Percentiles rank a stretch among this genome's conserved stretches.
These are phyloP conservation scores for Kodamaea laetipori DNA, from an alignment of 805 yeast species.

Conservation along the genomic window DNA sequence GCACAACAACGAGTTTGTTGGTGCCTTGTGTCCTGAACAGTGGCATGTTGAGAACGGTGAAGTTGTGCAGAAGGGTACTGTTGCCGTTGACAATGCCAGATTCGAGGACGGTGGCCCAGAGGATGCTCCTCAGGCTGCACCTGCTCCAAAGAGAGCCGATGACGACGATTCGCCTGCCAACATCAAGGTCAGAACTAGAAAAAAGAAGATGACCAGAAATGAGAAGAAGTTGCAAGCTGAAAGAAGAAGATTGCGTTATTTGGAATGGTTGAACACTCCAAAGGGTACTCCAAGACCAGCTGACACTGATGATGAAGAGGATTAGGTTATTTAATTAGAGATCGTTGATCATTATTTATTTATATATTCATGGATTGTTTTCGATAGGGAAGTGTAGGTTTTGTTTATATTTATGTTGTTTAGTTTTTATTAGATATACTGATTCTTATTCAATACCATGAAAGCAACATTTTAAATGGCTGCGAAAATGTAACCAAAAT, in stretches of 20 bases:
- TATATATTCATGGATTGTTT: too few species aligned
- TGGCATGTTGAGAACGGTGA: constrained; percentile 95
- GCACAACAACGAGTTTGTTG: constrained; percentile 94
- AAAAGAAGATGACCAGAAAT: constrained; percentile 97
- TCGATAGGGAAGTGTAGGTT: too few species aligned
- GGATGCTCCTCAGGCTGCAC: constrained; percentile 49
- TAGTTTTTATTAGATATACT: too few species aligned
- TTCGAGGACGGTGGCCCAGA: constrained; percentile 78
- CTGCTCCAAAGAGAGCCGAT: constrained; percentile 48
- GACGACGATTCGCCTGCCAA: constrained; percentile 94
- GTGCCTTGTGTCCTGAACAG: constrained; percentile 97
- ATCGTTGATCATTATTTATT: too few species aligned
- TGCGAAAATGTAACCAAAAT: too few species aligned
- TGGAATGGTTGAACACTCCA: constrained; percentile 93
- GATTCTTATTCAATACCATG: too few species aligned
- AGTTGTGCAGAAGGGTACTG: constrained; percentile 80
- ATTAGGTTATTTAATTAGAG: constrained; percentile 16
- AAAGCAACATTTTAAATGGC: too few species aligned
- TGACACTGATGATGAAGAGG: constrained; percentile 91
- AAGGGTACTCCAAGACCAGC: constrained; percentile 97
- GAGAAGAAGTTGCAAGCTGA: constrained; percentile 90
- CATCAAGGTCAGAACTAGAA: constrained; percentile 87
- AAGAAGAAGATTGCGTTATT: constrained; percentile 90
- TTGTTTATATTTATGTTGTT: background rate
- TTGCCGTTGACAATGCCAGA: constrained; percentile 70